Conservation (phyloP, 495 filamentous ascomycete genomes). For the Penicillium waksmanii region DNA sequence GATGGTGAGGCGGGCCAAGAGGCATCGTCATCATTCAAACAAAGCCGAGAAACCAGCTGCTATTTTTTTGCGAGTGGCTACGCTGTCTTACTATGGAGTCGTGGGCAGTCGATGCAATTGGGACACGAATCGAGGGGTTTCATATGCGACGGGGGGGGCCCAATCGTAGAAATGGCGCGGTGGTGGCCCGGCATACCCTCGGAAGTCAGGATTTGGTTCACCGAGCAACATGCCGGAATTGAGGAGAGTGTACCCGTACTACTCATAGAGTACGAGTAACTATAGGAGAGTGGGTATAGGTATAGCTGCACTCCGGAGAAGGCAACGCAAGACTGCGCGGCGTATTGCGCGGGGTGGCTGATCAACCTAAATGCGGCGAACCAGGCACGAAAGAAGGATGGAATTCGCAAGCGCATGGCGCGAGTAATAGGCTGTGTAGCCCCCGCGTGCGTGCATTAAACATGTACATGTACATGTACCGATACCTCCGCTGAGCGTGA, state of each 20-base stretch:
- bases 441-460: slow-evolving; percentile 3
- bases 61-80: no score
- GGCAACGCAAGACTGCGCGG: neutral
- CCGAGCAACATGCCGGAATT: slow-evolving; percentile 2
- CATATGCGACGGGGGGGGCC: slow-evolving; percentile 3
- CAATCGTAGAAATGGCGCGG: slow-evolving; percentile 3
- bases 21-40: neutral
- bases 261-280: no score
- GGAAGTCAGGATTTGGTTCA: slow-evolving; percentile 8
- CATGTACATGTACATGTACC: neutral
- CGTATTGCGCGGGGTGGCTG: slow-evolving; percentile 5
- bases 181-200: slow-evolving; percentile 15
- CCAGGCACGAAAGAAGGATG: slow-evolving; percentile 1
- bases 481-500: neutral
- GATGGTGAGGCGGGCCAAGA: neutral
- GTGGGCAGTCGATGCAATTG: neutral
- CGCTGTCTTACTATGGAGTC: neutral
- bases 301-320: neutral
- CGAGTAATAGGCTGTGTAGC: slow-evolving; percentile 5
- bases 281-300: neutral
- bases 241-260: no score
- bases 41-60: neutral
- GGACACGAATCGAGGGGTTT: slow-evolving; percentile 2
- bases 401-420: slow-evolving; percentile 4
- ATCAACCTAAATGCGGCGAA: slow-evolving; percentile 1